Conservation (phyloP, 768 basidiomycete species). For the Psilocybe cubensis region DNA sequence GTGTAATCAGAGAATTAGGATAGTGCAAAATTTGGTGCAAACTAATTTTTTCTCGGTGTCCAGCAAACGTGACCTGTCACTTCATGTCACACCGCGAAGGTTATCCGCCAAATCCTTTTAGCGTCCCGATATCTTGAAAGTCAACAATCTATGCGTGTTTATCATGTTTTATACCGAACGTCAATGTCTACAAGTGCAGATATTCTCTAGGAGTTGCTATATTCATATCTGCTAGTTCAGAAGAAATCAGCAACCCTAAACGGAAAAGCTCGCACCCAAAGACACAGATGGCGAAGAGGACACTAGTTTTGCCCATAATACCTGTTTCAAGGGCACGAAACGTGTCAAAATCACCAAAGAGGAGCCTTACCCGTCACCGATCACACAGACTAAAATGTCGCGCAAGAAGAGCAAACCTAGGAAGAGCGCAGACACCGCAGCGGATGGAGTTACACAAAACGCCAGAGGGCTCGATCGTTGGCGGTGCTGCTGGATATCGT, state of each 20-base stretch:
- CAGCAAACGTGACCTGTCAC: neutral
- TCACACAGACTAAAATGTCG: neutral
- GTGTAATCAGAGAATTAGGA: no score
- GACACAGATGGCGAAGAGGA: conserved; percentile 13
- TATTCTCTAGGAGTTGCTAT: conserved; percentile 28
- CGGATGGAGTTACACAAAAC: neutral
- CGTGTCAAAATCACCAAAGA: conserved; percentile 24
- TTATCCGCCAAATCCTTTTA: neutral
- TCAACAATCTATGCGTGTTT: neutral
- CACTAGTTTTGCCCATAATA: conserved; percentile 24
- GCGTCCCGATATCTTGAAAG: neutral
- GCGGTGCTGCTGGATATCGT: neutral
- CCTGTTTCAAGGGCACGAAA: conserved; percentile 28
- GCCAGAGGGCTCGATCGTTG: neutral
- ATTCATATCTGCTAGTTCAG: conserved; percentile 1
- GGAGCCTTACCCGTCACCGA: neutral
- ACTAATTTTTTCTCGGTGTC: no score
- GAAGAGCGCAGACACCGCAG: conserved; percentile 4
- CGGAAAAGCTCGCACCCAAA: conserved; percentile 4
- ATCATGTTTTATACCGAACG: neutral
- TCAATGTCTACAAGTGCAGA: neutral
- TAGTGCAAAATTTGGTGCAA: no score
- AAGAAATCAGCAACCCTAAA: conserved; percentile 4
- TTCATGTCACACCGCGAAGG: neutral
- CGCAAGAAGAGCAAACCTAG: conserved; percentile 6